Evolutionary conservation across 768 basidiomycete species (phyloP), one percentile per base, ranked within the genome.

Genomic region (Rickenella mellea): DNA sequence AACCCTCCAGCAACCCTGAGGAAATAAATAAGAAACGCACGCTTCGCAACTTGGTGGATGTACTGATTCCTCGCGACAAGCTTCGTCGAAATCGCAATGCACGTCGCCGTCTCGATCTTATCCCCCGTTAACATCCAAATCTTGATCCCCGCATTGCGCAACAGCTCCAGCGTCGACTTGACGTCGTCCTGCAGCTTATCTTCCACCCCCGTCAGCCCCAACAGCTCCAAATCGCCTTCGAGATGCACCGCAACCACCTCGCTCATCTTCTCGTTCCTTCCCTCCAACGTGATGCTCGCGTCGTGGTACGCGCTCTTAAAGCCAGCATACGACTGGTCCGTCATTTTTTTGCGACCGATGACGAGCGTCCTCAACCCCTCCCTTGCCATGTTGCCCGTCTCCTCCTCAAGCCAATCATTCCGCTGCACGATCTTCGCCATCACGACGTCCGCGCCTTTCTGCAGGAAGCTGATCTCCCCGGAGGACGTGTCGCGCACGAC

Each of bases 61-160:
- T 96, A 97, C 61, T 99, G 96, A 53, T 91, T 91, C 52, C 96
- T 73, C 19, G 89, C 83, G 6, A 98, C 96, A 39, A 98, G 67
- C 58, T 98, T 98, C 6, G 89, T 96, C 27, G 92, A 96, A 48
- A 98, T 91, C 4, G 94, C 93, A 55, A 99, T 99, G 61, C 92
- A 94, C 27, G 93, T 83, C 4, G 96, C 96, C 3, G 96, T 99
- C 68, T 99, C 96, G 39, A 98, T 90, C 68, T 98, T 99, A 63
- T 99, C 96, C 1, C 96, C 94, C 0, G 96, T 99, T 53, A 98
- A 69, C 96, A 98, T 98, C 96, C 96, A 99, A 45, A 99, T 98
- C 72, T 88, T 96, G 63, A 99, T 80, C 4, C 94, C 94, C 0
- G 94, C 96, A 58, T 98, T 98, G 50, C 93, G 68, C 48, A 99